phyloP scores from a whole-genome alignment of 202 grass and related monocot genomes.

The Carex arenaria region DNA sequence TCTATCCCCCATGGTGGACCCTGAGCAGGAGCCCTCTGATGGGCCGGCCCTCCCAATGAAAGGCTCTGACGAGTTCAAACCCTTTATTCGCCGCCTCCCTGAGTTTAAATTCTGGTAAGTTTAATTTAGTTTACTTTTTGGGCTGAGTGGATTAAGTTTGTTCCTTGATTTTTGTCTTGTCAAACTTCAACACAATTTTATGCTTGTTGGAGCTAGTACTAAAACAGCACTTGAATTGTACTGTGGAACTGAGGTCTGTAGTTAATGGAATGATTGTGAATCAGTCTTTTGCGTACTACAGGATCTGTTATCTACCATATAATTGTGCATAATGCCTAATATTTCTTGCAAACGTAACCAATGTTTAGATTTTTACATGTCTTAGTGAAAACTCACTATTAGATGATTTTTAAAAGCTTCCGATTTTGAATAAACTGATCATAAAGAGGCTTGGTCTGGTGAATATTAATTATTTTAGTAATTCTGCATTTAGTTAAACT shows the following conservation, averaged over 20 bases:
- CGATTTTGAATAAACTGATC: neutral
- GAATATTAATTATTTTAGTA: neutral
- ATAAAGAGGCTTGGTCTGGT: neutral
- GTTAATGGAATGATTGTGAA: neutral
- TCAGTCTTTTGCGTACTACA: neutral
- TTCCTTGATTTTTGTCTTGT: neutral
- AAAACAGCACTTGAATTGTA: neutral
- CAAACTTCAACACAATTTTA: neutral
- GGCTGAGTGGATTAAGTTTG: neutral
- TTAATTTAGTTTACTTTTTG: neutral
- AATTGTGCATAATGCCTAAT: neutral
- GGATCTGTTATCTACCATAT: neutral
- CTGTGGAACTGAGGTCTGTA: neutral
- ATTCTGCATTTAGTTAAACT: neutral
- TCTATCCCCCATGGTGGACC: slow-evolving; percentile 83
- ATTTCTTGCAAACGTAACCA: neutral
- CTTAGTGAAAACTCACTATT: neutral
- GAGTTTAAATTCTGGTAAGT: slow-evolving; percentile 90
- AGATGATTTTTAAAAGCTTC: neutral
- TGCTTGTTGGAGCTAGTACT: neutral
- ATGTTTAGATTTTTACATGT: neutral
- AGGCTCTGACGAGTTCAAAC: slow-evolving; percentile 83
- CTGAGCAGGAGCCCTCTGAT: slow-evolving; percentile 51
- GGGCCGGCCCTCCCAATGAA: slow-evolving; percentile 56
- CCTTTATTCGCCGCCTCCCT: slow-evolving; percentile 72